A percentile compares a stretch with the other conserved stretches of the same genome.
Conservation (phyloP, 1,284 basidiomycete species). For the Sporisorium reilianum region DNA sequence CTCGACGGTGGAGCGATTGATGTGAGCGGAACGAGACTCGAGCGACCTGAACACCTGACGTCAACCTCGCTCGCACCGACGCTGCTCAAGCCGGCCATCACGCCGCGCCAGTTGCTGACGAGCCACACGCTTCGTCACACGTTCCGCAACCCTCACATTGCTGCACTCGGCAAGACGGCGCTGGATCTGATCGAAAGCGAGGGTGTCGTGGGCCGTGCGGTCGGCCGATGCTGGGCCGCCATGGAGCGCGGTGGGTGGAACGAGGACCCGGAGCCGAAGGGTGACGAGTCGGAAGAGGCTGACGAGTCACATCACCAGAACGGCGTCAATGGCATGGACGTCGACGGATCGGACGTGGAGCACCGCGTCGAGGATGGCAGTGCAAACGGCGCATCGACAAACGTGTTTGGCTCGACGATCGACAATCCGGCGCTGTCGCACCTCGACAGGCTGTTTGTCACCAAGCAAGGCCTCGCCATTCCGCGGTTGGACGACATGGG, state of each 20-base stretch:
- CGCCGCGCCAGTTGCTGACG: conserved; percentile 59
- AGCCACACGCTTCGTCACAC: conserved; percentile 66
- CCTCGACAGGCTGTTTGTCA: conserved; percentile 65
- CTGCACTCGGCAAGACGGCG: conserved; percentile 65
- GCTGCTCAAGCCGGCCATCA: conserved; percentile 63
- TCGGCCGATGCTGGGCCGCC: conserved; percentile 64
- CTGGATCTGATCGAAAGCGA: conserved; percentile 68
- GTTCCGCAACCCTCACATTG: conserved; percentile 67
- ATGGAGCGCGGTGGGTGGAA: conserved; percentile 61
- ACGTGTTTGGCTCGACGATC: conserved; percentile 35
- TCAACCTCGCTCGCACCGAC: conserved; percentile 65
- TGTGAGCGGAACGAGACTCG: conserved; percentile 17
- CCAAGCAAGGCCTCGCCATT: conserved; percentile 58
- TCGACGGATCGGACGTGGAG: conserved; percentile 28
- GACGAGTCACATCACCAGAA: conserved; percentile 6
- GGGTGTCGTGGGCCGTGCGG: conserved; percentile 57
- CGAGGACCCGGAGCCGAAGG: conserved; percentile 43
- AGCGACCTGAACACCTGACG: conserved; percentile 44
- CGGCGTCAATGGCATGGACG: conserved; percentile 37
- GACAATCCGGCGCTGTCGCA: conserved; percentile 61
- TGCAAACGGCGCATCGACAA: conserved; percentile 11
- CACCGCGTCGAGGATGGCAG: conserved; percentile 10
- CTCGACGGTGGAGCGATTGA: conserved; percentile 28
- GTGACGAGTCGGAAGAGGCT: conserved; percentile 16
- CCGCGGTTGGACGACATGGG: conserved; percentile 49